Evolutionary conservation across 2,329 filamentous ascomycete genomes (phyloP), one percentile per base, ranked within the genome.

Genomic region (Diaporthe eres): DNA sequence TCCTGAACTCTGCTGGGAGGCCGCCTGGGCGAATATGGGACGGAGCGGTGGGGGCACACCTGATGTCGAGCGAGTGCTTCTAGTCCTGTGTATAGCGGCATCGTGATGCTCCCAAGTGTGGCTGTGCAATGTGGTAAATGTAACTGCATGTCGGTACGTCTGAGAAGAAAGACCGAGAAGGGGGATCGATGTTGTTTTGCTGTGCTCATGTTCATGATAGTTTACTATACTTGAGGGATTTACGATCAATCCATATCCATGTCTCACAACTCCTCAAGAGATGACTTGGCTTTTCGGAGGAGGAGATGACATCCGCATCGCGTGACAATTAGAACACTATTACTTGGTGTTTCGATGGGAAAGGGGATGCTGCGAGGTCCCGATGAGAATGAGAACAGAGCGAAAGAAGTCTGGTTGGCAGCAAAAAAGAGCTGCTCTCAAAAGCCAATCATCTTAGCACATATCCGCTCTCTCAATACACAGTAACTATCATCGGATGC

Each of bases 11-110:
- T 70, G 44, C 12, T 49, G 13, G 22, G 1, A 34, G 4, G 1
- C 5, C 19, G 31, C n/a, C 65, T 55, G 34, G 49, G 47, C 65
- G 65, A 53, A 55, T 39, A 70, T 42, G 37, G 42, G 34, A 53
- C 31, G 65, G 31, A 42, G 31, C 13, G 17, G 47, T 12, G 47
- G 47, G 37, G 47, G 63, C 44, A 55, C n/a, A 70, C 47, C n/a
- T 53, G 2, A 22, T 42, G 22, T 28, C n/a, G 15, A 55, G 9
- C 47, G 49, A 39, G n/a, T 28, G 47, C 65, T 25, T 70, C n/a
- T 19, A 31, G 34, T 28, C 9, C 19, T 42, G 5, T 17, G 47
- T 28, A 25, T 44, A 39, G 42, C 13, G 47, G 17, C 6, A 53
- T 53, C 47, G n/a, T 68, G 22, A 25, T 37, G 4, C 28, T 37